Base-by-base conservation (phyloP, 768 basidiomycete species). In the Kwoniella sp. region DNA sequence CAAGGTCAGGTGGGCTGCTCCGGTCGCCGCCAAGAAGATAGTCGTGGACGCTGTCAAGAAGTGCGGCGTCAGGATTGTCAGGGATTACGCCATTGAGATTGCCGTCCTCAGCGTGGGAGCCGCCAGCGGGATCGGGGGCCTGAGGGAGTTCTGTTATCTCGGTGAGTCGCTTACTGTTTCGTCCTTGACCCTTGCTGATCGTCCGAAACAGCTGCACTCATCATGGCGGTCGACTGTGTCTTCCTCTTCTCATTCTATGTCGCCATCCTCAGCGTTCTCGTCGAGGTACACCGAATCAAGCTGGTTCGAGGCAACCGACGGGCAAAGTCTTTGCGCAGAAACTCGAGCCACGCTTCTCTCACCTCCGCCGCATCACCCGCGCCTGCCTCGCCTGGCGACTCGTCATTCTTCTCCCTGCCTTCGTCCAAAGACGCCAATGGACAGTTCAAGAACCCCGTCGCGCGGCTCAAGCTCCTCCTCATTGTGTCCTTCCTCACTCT, bases 71-170 rank as follows among this genome's bases (percentile, higher is more conserved):
- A 80, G 82, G 43, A 91, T 98, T 65, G 82, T 99, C 45, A 80
- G 92, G 26, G 95, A 99, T 71, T 99, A 95, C 59, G 83, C 84
- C 3, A 80, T 99, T 43, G 95, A 99, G 65, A 85, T 98, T 39
- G 87, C 83, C 4, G 89, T 96, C 2, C 81, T 99, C 4, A 76
- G 85, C 38, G 80, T 92, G 36, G 95, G 95, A 2, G 90, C 89
- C 2, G 83, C 85, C 61, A 84, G 84, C 56, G 85, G 84, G 37
- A 89, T 96, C 23, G 84, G 86, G 19, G 93, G 93, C 10, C 77
- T 99, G 42, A 83, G 82, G 57, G 92, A 99, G 75, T 93, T 98
- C 58, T 98, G 93, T 70, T 87, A 90, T 10, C 82, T 96, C 14
- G 69, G 68, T 70, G 50, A 61, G 68, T 59, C 28, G 25, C 32